A percentile compares a stretch with the other conserved stretches of the same genome.
These are phyloP conservation scores for Vigna radiata DNA, from an alignment of 306 rosid genomes.

Conservation along the genomic window DNA sequence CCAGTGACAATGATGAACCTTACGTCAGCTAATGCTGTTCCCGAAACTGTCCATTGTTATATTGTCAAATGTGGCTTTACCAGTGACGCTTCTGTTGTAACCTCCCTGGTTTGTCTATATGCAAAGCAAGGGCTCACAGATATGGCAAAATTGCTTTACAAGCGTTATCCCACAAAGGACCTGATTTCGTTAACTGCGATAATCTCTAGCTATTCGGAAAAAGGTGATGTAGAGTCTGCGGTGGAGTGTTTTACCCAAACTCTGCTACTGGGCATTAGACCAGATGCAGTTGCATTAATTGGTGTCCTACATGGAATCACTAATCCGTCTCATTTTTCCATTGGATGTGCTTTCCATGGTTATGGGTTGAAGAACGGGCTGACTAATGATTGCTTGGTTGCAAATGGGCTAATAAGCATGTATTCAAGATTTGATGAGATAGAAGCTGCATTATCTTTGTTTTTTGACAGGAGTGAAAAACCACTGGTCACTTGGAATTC, in stretches of 20 bases:
- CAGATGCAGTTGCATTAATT: constrained; percentile 76
- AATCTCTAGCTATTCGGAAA: constrained; percentile 67
- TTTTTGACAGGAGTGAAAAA: constrained; percentile 55
- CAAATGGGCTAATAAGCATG: constrained; percentile 82
- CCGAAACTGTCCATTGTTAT: constrained; percentile 61
- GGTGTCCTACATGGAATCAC: constrained; percentile 75
- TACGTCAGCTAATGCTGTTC: constrained; percentile 66
- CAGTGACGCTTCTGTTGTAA: constrained; percentile 60
- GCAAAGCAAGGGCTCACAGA: constrained; percentile 57
- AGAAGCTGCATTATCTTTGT: constrained; percentile 60
- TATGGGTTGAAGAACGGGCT: constrained; percentile 69
- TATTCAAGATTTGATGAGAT: constrained; percentile 70
- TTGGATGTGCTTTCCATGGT: constrained; percentile 72
- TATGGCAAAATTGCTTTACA: constrained; percentile 60
- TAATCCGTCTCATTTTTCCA: constrained; percentile 53
- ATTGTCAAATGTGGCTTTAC: constrained; percentile 61
- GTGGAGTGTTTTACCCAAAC: constrained; percentile 56
- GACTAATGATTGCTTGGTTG: constrained; percentile 55
- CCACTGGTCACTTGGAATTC: constrained; percentile 76
- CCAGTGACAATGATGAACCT: constrained; percentile 73
- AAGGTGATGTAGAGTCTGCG: constrained; percentile 55
- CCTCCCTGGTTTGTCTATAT: constrained; percentile 71
- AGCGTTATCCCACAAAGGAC: constrained; percentile 52
- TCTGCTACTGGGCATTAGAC: constrained; percentile 58
- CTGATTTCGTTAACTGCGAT: constrained; percentile 75